Evolutionary conservation across 257 asterid genomes (phyloP).

Genomic region (Solanum okadae): DNA sequence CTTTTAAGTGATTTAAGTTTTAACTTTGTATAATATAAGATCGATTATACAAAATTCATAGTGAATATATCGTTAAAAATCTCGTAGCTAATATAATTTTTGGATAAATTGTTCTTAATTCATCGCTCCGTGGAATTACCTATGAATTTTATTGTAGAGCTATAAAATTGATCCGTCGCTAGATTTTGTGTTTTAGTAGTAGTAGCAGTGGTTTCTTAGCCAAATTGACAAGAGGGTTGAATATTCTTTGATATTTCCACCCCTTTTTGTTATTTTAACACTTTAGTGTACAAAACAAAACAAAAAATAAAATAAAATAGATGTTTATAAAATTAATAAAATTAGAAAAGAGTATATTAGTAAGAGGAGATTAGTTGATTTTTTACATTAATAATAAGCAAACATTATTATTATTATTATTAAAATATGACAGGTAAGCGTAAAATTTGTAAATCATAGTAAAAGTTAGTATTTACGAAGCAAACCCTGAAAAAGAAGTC

Average conservation of each 20-base stretch:
- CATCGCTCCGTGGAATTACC: background rate
- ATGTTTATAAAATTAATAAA: background rate
- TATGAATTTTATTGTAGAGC: background rate
- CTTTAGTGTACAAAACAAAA: background rate
- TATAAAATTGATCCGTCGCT: background rate
- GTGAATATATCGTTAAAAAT: background rate
- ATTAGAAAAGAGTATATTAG: background rate
- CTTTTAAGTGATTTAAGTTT: too few species aligned
- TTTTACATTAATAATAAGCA: background rate
- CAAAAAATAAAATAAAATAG: background rate
- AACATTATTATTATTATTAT: background rate
- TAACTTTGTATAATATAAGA: background rate
- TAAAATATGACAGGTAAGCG: background rate
- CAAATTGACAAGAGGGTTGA: background rate
- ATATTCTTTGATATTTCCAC: background rate
- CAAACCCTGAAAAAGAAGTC: background rate
- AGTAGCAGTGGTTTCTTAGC: background rate
- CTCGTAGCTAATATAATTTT: background rate
- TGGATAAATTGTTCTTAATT: background rate
- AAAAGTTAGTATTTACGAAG: background rate
- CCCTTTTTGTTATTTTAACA: background rate
- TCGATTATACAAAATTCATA: background rate
- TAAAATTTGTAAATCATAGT: background rate
- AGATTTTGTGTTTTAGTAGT: background rate
- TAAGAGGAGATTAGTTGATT: background rate